Base-by-base conservation (phyloP, 495 filamentous ascomycete genomes). In the Aspergillus asperescens region DNA sequence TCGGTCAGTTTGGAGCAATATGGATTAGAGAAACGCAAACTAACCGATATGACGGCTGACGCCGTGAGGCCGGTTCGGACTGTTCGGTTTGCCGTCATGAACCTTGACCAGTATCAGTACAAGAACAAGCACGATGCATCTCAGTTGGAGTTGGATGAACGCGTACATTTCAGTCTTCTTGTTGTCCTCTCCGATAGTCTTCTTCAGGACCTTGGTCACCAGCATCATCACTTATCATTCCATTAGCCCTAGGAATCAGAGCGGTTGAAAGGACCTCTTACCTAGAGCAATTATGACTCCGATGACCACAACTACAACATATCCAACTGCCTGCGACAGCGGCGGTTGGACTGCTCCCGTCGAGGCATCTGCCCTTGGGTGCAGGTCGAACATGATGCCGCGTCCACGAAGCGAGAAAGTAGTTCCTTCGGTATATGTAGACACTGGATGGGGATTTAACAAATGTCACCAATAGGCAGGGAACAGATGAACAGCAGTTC, bases 121-220 rank as follows among this genome's bases (percentile, higher is more conserved):
- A 4, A 38, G 10, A 29, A 19, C 15, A 19, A 20, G 15, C 7
- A 20, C 4, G 7, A 19, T 7, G 13, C 10, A 12, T 3, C 25
- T 9, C 32, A n/a, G n/a, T n/a, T n/a, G n/a, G 15, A 38, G 1
- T 4, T n/a, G 35, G 4, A n/a, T 38, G 18, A 16, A 38, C 3
- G 20, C 38, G 5, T 62, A 73, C 67, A 70, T 73, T 54, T 73
- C 70, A 0, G 69, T 73, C 47, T 69, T 73, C 34, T 65, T 57
- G 27, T 73, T 73, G 32, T 73, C 69, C 37, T 73, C 69, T 6
- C 66, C 67, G 1, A 62, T 57, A 0, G 70, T 73, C 31, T 57
- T 67, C 43, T 69, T 72, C 20, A 72, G 45, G 1, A 71, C 22
- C 6, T 62, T 64, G 0, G 64, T 65, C 6, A 66, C 50, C 7